These are phyloP conservation scores for Gillenia trifoliata DNA, from an alignment of 306 rosid genomes.

Conservation along the genomic window DNA sequence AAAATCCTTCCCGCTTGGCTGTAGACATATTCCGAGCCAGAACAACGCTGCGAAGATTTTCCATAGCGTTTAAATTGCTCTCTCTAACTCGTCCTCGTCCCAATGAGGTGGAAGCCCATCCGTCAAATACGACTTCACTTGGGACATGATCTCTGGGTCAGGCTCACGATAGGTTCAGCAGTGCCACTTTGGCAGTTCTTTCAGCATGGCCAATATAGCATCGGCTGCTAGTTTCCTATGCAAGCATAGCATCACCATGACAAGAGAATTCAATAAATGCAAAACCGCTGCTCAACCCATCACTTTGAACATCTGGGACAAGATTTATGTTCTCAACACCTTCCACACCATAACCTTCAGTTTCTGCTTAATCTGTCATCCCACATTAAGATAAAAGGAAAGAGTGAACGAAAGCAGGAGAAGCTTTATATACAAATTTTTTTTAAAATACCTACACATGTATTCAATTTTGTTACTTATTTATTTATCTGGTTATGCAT, in stretches of 20 bases:
- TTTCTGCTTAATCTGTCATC: slow-evolving; percentile 64
- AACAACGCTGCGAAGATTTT: slow-evolving; percentile 48
- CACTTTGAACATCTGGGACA: slow-evolving; percentile 54
- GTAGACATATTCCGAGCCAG: slow-evolving; percentile 67
- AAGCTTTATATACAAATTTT: slow-evolving; percentile 9
- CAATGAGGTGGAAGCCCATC: slow-evolving; percentile 73
- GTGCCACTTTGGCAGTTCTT: slow-evolving; percentile 80
- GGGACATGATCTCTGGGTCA: slow-evolving; percentile 69
- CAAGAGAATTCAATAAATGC: slow-evolving; percentile 75
- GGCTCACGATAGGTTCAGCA: slow-evolving; percentile 77
- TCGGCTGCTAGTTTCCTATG: slow-evolving; percentile 81
- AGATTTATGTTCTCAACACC: slow-evolving; percentile 67
- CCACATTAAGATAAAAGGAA: slow-evolving; percentile 21
- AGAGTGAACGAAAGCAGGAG: slow-evolving; percentile 17
- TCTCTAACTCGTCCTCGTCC: slow-evolving; percentile 57
- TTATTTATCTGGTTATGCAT: not conserved
- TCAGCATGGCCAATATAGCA: slow-evolving; percentile 76
- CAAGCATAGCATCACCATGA: slow-evolving; percentile 71
- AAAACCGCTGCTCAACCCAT: slow-evolving; percentile 75
- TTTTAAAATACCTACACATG: not conserved
- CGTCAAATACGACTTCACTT: slow-evolving; percentile 71
- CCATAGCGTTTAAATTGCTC: slow-evolving; percentile 54
- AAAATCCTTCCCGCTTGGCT: slow-evolving; percentile 77
- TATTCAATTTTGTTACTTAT: not conserved
- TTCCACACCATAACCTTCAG: slow-evolving; percentile 66